Conservation (phyloP, 2,329 filamentous ascomycete species). For the Cordyceps pruinosa region DNA sequence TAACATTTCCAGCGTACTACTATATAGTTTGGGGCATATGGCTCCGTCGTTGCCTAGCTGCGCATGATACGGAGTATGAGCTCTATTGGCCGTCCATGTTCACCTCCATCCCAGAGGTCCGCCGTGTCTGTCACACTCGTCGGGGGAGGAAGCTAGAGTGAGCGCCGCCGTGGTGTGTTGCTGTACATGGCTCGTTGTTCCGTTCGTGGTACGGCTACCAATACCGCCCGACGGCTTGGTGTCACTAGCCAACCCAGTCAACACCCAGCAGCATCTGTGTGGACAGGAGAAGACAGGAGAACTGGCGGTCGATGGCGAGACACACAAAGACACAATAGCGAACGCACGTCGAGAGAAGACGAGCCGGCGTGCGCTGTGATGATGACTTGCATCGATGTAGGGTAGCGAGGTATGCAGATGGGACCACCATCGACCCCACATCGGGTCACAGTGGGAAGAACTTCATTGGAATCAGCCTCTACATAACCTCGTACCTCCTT, state of each 20-base stretch:
- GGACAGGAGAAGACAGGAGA: too few species aligned
- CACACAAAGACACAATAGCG: too few species aligned
- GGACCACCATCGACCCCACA: not conserved
- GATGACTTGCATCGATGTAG: not conserved
- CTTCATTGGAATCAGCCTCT: too few species aligned
- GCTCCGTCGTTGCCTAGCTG: conserved; percentile 70
- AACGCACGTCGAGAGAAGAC: not conserved
- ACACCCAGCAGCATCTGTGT: too few species aligned
- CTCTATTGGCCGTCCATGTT: conserved; percentile 61
- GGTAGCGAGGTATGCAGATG: not conserved
- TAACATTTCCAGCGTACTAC: conserved; percentile 54
- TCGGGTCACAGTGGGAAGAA: not conserved
- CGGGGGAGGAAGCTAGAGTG: not conserved
- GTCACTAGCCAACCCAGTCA: not conserved
- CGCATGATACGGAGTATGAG: conserved; percentile 62
- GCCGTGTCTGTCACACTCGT: conserved; percentile 17
- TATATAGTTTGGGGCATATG: conserved; percentile 81
- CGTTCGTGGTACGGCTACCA: too few species aligned
- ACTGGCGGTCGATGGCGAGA: too few species aligned
- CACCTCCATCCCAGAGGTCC: conserved; percentile 44
- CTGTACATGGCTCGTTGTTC: too few species aligned
- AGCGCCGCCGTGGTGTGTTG: too few species aligned
- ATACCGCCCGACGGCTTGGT: too few species aligned
- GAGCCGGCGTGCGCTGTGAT: not conserved
- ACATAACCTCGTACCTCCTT: not conserved